Base-by-base conservation (phyloP, 2,329 filamentous ascomycete species). In the Onygenales sp. region DNA sequence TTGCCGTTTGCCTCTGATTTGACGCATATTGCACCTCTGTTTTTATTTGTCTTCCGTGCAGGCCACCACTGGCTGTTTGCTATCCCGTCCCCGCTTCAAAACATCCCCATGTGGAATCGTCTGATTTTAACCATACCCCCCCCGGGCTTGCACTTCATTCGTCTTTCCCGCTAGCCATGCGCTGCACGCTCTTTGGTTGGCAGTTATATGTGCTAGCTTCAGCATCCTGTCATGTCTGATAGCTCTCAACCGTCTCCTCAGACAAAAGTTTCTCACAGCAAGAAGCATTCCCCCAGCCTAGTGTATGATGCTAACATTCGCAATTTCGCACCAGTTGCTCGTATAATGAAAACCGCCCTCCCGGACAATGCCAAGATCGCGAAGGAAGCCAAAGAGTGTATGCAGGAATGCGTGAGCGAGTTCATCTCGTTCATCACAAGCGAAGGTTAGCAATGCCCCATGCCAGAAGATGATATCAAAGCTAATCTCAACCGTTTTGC, bases 371-470 rank as follows among this genome's bases (percentile, higher is more conserved):
- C 93, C 62, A 98, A 98, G 75, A 98, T 98, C 57, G 91, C 91
- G 56, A 98, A 98, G 70, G 93, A 98, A 70, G 93, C 93, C 53
- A 98, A 98, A 72, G 93, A 98, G 70, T 98, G 93, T 74, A 97
- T 98, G 93, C 93, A 98, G 72, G 93, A 98, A 73, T 98, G 93
- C 68, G 93, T 98, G 55, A 96, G 91, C 83, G 93, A 98, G 75
- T 98, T 98, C 73, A 98, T 98, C 77, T 95, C 89, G 6, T 98
- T 98, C 78, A 97, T 98, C 68, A 98, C 93, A 37, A 97, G 92
- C 71, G 93, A 98, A 80, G 93, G 93, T 95, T 71, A 67, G 86
- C 13, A 36, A 11, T 39, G 46, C n/a, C 14, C 17, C n/a, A 14
- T 1, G 31, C 55, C 57, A 33, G 17, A 31, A 49, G 49, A 54